Base-by-base conservation (phyloP, 805 yeast genomes). In the Ogataea dorogensis region DNA sequence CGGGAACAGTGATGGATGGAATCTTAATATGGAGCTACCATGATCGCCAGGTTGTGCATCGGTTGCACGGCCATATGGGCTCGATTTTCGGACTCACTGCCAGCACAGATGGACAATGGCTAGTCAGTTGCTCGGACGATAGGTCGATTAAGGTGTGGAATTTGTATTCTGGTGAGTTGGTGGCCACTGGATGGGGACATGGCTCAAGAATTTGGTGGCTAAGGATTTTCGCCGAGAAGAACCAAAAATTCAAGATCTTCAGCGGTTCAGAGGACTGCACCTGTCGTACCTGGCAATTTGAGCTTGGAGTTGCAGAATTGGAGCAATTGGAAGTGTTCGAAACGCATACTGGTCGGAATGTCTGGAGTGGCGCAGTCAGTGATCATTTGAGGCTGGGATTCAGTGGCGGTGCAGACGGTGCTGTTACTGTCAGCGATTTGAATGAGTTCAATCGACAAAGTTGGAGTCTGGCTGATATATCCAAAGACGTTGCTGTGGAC, bases 161-260 rank as follows among this genome's bases (percentile, higher is more conserved):
- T 49, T 63, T 81, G 43, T 51, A 51, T 5, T 53, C 73, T 1
- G 91, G 94, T 1, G 49, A 61, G 8, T 60, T 78, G 21, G 48
- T 84, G 24, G 83, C 91, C 1, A 75, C 79, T 17, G 97, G 96
- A 0, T 93, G 97, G 97, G 98, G 98, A 10, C 98, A 93, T 56
- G 81, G 84, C 1, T 91, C 98, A 0, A 74, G 98, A 54, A 89
- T 93, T 25, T 93, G 98, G 98, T 73, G 75, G 27, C 64, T 91
- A 28, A 69, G 68, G 32, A 86, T 86, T 53, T 73, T 65, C 40
- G 62, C 63, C 5, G 48, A 58, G 12, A 60, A 59, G 28, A 40
- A 43, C 5, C 24, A 33, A 13, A 44, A 44, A 5, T 46, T 53
- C 47, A 58, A 63, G 5, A 49, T 80, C 1, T 64, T 86, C 11